Base-by-base conservation (phyloP, 768 basidiomycete genomes). In the Boletus rubescentipes region DNA sequence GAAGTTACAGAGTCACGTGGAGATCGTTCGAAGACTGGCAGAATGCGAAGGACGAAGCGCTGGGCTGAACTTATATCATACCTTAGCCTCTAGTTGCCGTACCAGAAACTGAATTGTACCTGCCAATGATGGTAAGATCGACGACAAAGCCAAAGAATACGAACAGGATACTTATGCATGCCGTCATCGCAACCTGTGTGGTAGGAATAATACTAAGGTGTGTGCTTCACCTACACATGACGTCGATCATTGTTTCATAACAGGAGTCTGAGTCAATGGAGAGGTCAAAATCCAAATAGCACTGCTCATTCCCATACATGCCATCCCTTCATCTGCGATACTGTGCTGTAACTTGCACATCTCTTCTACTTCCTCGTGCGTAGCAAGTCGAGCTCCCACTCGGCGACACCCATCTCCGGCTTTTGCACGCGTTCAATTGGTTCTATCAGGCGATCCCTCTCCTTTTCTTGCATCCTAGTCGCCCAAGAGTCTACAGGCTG, bases 361-460 rank as follows among this genome's bases (percentile, higher is more conserved):
- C 5, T 29, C 39, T 37, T 12, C 6, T 32, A 36, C 16, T 44
- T 57, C 34, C 34, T 48, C 32, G 10, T 42, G 37, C 58, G 58
- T 35, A 71, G 55, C 46, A 71, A 53, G 35, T 62, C 51, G 15
- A 72, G 53, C 9, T 29, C 41, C 65, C 71, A 71, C 42, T 57
- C 55, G 23, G 51, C 45, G 11, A 21, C 43, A 15, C 46, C 56
- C 42, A 67, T 48, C 44, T 69, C 79, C 9, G 82, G 84, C 62
- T 78, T 85, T 29, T 73, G 67, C 18, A 85, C 77, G 47, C 75
- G 78, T 34, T 84, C 80, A 9, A 78, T 54, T 7, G 83, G 79
- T 58, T 83, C 80, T 12, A 74, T 63, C 46, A 68, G 66, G 48
- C 72, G 74, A n/a, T 70, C 74, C 60, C 65, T 81, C 60, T 80